Evolutionary conservation across 768 basidiomycete species (phyloP).

Genomic region (Suillus subluteus): DNA sequence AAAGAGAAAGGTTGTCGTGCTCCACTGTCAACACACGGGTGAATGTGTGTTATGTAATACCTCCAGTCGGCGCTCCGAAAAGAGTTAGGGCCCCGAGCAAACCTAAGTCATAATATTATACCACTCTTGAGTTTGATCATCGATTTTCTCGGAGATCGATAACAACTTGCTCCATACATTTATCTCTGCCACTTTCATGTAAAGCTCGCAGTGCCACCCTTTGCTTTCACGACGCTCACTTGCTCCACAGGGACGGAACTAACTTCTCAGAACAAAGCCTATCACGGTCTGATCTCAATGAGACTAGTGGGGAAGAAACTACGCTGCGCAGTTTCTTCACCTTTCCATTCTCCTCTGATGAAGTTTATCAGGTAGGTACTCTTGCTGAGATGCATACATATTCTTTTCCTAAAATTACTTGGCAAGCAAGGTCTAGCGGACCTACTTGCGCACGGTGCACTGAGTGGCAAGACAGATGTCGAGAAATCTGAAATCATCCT

Average conservation of each 20-base stretch:
- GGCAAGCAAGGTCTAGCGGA: conserved; percentile 68
- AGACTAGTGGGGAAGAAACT: not conserved
- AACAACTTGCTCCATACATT: not conserved
- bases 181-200: not conserved
- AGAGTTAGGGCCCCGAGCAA: not conserved
- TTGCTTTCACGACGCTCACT: not conserved
- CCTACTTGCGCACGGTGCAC: conserved; percentile 49
- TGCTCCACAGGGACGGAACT: not conserved
- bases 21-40: not conserved
- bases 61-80: not conserved
- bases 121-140: not conserved
- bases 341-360: conserved; percentile 61
- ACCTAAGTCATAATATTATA: too few relatives aligned
- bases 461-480: conserved; percentile 39
- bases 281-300: not conserved
- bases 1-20: conserved; percentile 2
- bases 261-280: conserved; percentile 3
- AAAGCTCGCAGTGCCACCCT: not conserved
- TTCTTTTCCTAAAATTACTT: conserved; percentile 18
- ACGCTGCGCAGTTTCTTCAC: conserved; percentile 33
- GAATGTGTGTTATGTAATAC: conserved; percentile 7
- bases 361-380: conserved; percentile 57
- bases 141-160: not conserved
- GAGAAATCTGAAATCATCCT: conserved; percentile 52
- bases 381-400: not conserved